Conservation (phyloP, 371 early-diverging fungal species). For the Basidiobolus meristosporus region DNA sequence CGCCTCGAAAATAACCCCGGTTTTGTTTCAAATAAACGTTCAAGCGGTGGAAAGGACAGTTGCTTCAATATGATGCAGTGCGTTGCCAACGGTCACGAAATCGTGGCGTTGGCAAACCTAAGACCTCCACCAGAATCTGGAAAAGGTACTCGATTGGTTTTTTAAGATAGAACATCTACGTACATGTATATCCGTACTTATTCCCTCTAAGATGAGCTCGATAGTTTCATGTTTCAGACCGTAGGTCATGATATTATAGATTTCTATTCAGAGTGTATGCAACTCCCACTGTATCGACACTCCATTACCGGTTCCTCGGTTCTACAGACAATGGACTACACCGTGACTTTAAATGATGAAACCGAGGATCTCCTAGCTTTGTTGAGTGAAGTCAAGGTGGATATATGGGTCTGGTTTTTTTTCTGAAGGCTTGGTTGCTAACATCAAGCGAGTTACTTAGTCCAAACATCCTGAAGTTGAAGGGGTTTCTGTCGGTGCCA, state of each 20-base stretch:
- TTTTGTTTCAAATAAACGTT: background rate
- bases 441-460: too few relatives aligned
- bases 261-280: slow-evolving; percentile 73
- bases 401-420: background rate
- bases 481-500: slow-evolving; percentile 95
- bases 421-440: background rate
- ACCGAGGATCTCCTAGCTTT: slow-evolving; percentile 89
- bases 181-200: background rate
- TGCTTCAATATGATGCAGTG: slow-evolving; percentile 93
- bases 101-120: slow-evolving; percentile 89
- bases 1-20: background rate
- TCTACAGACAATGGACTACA: slow-evolving; percentile 41
- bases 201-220: slow-evolving; percentile 58
- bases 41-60: slow-evolving; percentile 98
- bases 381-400: slow-evolving; percentile 42
- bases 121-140: slow-evolving; percentile 40
- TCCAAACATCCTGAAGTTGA: slow-evolving; percentile 55
- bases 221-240: slow-evolving; percentile 98
- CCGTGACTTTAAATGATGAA: slow-evolving; percentile 59
- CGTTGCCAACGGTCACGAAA: slow-evolving; percentile 83
- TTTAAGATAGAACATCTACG: background rate
- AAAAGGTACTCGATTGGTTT: slow-evolving; percentile 24
- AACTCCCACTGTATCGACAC: slow-evolving; percentile 70
- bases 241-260: slow-evolving; percentile 91
- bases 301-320: slow-evolving; percentile 61